Evolutionary conservation across 768 basidiomycete genomes (phyloP), one percentile per base, ranked within the genome.

Genomic region (Artomyces pyxidatus): DNA sequence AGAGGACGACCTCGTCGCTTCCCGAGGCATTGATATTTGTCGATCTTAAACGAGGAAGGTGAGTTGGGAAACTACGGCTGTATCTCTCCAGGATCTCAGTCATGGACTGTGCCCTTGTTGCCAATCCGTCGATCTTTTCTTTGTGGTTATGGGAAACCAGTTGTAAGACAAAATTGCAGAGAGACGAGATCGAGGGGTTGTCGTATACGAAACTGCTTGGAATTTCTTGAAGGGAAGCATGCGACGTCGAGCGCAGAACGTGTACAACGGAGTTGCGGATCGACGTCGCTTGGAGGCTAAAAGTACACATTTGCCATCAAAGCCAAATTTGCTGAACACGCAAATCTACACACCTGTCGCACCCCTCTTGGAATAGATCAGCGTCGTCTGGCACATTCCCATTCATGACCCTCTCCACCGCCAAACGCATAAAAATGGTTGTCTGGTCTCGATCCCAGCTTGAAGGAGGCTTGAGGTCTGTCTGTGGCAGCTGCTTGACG

Each of bases 251-350:
- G 16, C 62, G 59, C 7, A 68, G 48, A 1, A 60, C 65, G 39
- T 60, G 53, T 27, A 65, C 25, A 4, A 68, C 38, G 4, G 61
- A 51, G 55, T 67, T 67, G 4, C 65, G 60, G 30, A 68, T 67
- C 56, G 58, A 65, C 1, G 63, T 65, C 2, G 65, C 65, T 37
- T 65, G 63, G 17, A 67, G 40, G 45, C 66, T 67, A 22, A 6
- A n/a, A 12, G 11, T 4, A 14, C 11, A 9, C 23, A 28, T 5
- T n/a, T n/a, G 25, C 17, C 25, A 44, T 16, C 9, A 21, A 5
- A n/a, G 10, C 3, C 9, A 7, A 7, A 12, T 9, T 6, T 4
- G 6, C 8, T 8, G 29, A 26, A 4, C 11, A 27, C 14, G n/a
- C 21, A 35, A 35, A 37, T 25, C 4, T 2, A 17, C 7, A 35